phyloP scores from a whole-genome alignment of 164 flowering plant species.

The Dillenia suffruticosa region DNA sequence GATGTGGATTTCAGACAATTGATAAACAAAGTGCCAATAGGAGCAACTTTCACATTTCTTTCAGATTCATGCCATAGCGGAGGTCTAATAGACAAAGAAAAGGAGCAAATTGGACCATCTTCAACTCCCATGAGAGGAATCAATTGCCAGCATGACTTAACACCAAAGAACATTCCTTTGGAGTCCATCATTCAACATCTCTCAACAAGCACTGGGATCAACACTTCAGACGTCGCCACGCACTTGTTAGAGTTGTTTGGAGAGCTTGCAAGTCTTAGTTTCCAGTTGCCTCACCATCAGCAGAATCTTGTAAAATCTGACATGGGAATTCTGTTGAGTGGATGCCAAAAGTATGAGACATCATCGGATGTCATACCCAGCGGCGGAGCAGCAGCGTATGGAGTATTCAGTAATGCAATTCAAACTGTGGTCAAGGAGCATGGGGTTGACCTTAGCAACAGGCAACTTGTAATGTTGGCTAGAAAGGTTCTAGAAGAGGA shows the following conservation, averaged over 20 bases:
- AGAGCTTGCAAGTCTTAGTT: constrained; percentile 40
- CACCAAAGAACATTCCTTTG: constrained; percentile 38
- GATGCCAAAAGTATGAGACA: constrained; percentile 70
- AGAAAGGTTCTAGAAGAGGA: constrained; percentile 34
- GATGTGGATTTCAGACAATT: constrained; percentile 63
- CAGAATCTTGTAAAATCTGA: constrained; percentile 26
- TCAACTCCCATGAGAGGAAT: background rate
- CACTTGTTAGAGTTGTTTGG: constrained; percentile 50
- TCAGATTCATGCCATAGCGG: constrained; percentile 92
- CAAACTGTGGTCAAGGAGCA: constrained; percentile 39
- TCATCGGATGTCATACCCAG: constrained; percentile 52
- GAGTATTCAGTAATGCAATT: constrained; percentile 77
- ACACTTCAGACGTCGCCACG: constrained; percentile 39
- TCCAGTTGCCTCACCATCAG: constrained; percentile 12
- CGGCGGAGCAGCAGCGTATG: constrained; percentile 43
- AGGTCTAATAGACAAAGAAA: constrained; percentile 78
- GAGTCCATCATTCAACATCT: constrained; percentile 38
- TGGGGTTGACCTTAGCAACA: constrained; percentile 33
- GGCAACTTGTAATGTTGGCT: constrained; percentile 40
- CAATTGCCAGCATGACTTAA: background rate
- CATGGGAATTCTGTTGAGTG: constrained; percentile 66
- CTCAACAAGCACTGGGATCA: constrained; percentile 35
- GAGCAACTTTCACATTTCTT: constrained; percentile 63
- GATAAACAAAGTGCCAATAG: constrained; percentile 58
- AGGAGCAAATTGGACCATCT: constrained; percentile 71